phyloP scores from a whole-genome alignment of 1,284 basidiomycete species.

The Ganoderma meredithae region DNA sequence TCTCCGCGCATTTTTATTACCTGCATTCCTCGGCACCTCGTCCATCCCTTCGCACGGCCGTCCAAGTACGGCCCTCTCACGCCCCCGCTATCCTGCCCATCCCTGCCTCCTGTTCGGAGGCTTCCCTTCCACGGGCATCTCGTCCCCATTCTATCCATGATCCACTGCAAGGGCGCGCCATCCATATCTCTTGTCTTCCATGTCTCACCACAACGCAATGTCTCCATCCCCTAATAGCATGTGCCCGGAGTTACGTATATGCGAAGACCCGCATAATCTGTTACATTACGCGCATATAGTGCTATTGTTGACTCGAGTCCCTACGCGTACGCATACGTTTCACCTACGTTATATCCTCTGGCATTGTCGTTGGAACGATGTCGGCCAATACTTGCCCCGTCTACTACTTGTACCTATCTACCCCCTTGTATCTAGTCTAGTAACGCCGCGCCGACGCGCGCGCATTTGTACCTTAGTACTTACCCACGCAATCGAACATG shows the following conservation, averaged over 20 bases:
- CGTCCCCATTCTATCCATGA: slow-evolving; percentile 1
- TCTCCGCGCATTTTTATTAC: slow-evolving; percentile 33
- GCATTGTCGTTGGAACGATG: slow-evolving; percentile 6
- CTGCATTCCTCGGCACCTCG: slow-evolving; percentile 19
- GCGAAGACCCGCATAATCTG: slow-evolving; percentile 31
- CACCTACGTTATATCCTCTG: slow-evolving; percentile 26
- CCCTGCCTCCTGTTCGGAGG: slow-evolving; percentile 16
- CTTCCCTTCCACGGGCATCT: background rate
- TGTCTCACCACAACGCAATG: background rate
- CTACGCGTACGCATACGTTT: slow-evolving; percentile 14
- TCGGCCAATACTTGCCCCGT: background rate
- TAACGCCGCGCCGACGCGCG: slow-evolving; percentile 17
- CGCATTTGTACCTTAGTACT: slow-evolving; percentile 16
- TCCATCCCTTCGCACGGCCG: slow-evolving; percentile 13
- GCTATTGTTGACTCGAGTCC: slow-evolving; percentile 13
- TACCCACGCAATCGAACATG: slow-evolving; percentile 8
- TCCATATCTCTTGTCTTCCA: slow-evolving; percentile 1
- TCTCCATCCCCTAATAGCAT: slow-evolving; percentile 9
- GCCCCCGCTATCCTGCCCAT: slow-evolving; percentile 1
- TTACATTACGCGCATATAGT: slow-evolving; percentile 32
- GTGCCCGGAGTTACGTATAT: slow-evolving; percentile 26
- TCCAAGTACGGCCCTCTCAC: background rate
- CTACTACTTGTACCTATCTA: slow-evolving; percentile 1
- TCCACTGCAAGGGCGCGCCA: background rate
- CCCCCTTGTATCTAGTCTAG: slow-evolving; percentile 25